Conservation (phyloP, 108 stramenopile genomes). For the Pseudonitzschia multistriata region DNA sequence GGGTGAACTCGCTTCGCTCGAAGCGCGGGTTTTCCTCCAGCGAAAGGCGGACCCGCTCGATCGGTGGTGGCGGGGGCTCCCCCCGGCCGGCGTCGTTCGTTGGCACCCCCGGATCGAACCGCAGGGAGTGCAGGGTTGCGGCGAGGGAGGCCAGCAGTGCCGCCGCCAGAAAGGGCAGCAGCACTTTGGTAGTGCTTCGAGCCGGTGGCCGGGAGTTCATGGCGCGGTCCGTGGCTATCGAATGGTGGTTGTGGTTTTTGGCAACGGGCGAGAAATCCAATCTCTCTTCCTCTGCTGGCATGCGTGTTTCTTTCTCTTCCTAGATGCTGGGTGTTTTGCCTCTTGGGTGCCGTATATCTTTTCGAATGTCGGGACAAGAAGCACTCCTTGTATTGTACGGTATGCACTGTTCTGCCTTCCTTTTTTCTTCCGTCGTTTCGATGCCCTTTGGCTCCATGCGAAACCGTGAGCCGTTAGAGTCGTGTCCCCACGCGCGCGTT, state of each 20-base stretch:
- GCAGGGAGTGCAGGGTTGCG: slow-evolving; percentile 4
- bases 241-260: no score
- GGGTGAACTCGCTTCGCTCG: background rate
- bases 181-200: background rate
- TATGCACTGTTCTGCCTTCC: no score
- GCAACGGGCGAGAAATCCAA: no score
- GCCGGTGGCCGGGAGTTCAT: background rate
- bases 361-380: no score
- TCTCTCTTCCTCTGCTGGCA: background rate
- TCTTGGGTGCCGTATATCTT: no score
- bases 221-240: background rate
- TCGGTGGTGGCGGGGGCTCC: no score
- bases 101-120: background rate
- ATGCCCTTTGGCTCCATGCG: no score
- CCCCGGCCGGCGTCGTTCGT: background rate
- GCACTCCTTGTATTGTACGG: no score
- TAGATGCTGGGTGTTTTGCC: background rate
- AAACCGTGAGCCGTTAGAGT: background rate
- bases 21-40: background rate
- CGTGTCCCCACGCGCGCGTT: background rate
- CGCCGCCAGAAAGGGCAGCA: background rate
- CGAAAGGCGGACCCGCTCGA: background rate
- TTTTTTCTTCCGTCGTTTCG: no score
- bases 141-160: slow-evolving; percentile 5
- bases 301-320: background rate